Base-by-base conservation (phyloP, 257 asterid species). In the Lycium ferocissimum region DNA sequence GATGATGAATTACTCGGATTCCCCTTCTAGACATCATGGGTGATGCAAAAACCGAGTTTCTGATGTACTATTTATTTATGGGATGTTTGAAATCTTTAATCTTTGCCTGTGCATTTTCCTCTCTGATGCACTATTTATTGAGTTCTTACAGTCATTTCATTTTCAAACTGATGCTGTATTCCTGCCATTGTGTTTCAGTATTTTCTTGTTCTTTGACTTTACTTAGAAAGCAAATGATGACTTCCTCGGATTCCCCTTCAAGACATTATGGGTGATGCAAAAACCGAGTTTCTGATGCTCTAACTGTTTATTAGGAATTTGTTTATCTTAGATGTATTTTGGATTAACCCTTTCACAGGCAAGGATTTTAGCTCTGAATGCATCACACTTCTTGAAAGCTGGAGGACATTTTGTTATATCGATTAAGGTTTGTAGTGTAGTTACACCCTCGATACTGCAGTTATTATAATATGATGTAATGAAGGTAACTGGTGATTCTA, bases 231-330 rank as follows among this genome's bases (percentile, higher is more conserved):
- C 93, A 61, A 12, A 59, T 59, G 84, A 81, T 59, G 75, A 61
- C 37, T 59, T 85, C 91, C 97, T 95, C 96, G 98, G 98, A 94
- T 94, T 95, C 99, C 98, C 99, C 98, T 94, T 92, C 99, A 89
- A 20, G 96, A 93, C 94, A 15, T 90, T 56, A 11, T 88, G 98
- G 86, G 63, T 94, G 99, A 94, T 93, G 98, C 85, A 91, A 81
- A 93, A 91, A 89, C 90, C 98, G 97, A 94, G 98, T 84, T 56
- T 89, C 99, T 93, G 98, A 96, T 92, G 95, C 92, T 10, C 3
- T 53, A n/a, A 2, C 5, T 8, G 11, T 4, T 18, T 66, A 6
- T 62, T 6, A 62, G 6, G 18, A 59, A 18, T 26, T 26, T 26
- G 33, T 26, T 26, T 59, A 59, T 17, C 65, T 59, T 59, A n/a